Evolutionary conservation across 2,329 filamentous ascomycete species (phyloP), one percentile per base, ranked within the genome.

Genomic region (Diplodia intermedia): DNA sequence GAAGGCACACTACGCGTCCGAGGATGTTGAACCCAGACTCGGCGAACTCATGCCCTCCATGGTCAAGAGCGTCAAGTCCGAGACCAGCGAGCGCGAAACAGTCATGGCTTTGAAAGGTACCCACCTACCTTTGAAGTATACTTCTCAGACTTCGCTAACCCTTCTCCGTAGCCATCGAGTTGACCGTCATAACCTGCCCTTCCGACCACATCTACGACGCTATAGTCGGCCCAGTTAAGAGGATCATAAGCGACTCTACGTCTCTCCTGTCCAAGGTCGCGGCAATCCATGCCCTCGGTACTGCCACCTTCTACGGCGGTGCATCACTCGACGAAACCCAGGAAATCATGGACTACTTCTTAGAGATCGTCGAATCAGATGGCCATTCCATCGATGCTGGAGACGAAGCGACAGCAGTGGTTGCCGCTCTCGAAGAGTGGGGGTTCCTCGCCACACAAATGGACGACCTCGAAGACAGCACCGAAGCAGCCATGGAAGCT

Each of bases 301-400:
- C 91, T n/a, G 88, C 88, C 29, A 87, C 90, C 1, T 88, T 92
- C 72, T 94, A 92, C 72, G 91, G 90, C 18, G 92, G 92, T 1
- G 91, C 90, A 1, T 86, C 87, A 5, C 85, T 88, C 36, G 87
- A 89, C 38, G 89, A 89, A 23, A 87, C 89, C 0, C 82, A 90
- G 50, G 90, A 93, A 40, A 82, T 91, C 56, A 90, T 96, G 83
- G 87, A 89, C 2, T 92, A 90, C 71, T 81, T 94, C 33, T 80
- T 94, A 12, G 91, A 93, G 69, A 92, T 97, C 61, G 83, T 93
- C 20, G 89, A 92, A 69, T 92, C 89, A 8, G 93, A 97, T 72
- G 93, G 93, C 2, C 85, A 90, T 49, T 87, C 85, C 2, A 84
- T 94, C 52, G 87, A 88, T 6, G 91, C 92, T 0, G 83, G 85